These are phyloP conservation scores for Ampelomyces quisqualis DNA, from an alignment of 2,329 filamentous ascomycete genomes.

Conservation along the genomic window DNA sequence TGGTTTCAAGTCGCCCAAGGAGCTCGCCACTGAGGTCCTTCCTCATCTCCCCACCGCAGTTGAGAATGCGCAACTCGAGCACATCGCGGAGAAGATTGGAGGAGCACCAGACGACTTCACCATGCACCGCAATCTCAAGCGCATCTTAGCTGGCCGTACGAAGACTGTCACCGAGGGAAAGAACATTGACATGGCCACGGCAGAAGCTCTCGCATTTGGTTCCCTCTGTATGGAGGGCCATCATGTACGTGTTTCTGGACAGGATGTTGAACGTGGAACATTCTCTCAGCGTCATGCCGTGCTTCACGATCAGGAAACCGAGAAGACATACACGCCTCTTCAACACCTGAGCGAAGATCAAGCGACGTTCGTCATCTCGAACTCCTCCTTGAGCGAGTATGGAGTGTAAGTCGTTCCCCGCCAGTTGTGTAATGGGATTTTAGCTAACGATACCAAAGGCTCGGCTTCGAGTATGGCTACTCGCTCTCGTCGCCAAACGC, in stretches of 20 bases:
- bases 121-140: slow-evolving; percentile 93
- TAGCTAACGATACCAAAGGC: slow-evolving; percentile 51
- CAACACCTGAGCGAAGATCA: slow-evolving; percentile 88
- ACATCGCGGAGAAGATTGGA: slow-evolving; percentile 80
- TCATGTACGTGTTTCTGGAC: slow-evolving; percentile 95
- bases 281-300: slow-evolving; percentile 98
- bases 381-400: slow-evolving; percentile 81
- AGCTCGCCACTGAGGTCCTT: slow-evolving; percentile 89
- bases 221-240: slow-evolving; percentile 88
- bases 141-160: slow-evolving; percentile 83
- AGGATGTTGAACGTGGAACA: slow-evolving; percentile 98
- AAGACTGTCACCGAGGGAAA: slow-evolving; percentile 91
- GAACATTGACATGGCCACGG: slow-evolving; percentile 97
- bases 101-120: slow-evolving; percentile 80
- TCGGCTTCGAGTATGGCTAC: slow-evolving; percentile 98
- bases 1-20: slow-evolving; percentile 98
- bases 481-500: slow-evolving; percentile 95
- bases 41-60: slow-evolving; percentile 88
- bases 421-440: background rate
- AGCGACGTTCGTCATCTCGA: slow-evolving; percentile 93
- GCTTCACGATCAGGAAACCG: slow-evolving; percentile 94
- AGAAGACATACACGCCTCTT: slow-evolving; percentile 88
- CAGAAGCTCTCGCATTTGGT: slow-evolving; percentile 93
- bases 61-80: slow-evolving; percentile 68
- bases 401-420: slow-evolving; percentile 57